phyloP scores from a whole-genome alignment of 1,284 basidiomycete species.

The Fomitopsis pinicola region DNA sequence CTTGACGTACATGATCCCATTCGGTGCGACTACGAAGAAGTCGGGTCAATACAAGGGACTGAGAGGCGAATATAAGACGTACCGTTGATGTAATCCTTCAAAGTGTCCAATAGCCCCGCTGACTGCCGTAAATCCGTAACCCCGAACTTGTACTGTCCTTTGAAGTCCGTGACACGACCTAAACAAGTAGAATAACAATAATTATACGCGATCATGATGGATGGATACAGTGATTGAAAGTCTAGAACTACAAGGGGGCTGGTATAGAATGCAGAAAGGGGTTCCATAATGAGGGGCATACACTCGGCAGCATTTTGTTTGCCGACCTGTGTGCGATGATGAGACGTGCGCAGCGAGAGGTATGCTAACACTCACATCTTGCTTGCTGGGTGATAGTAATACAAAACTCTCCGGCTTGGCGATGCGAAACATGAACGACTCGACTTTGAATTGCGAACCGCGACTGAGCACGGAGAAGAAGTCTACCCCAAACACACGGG shows the following conservation, averaged over 20 bases:
- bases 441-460: slow-evolving; percentile 97
- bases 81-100: slow-evolving; percentile 78
- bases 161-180: slow-evolving; percentile 82
- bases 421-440: slow-evolving; percentile 96
- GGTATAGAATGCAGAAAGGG: slow-evolving; percentile 88
- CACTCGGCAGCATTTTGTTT: slow-evolving; percentile 95
- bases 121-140: slow-evolving; percentile 74
- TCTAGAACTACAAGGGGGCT: slow-evolving; percentile 91
- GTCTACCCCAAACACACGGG: slow-evolving; percentile 95
- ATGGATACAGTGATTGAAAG: slow-evolving; percentile 95
- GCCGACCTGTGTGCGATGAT: slow-evolving; percentile 63
- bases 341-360: slow-evolving; percentile 3
- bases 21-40: slow-evolving; percentile 73
- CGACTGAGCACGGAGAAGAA: slow-evolving; percentile 94
- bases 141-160: slow-evolving; percentile 87
- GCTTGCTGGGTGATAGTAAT: slow-evolving; percentile 80
- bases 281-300: slow-evolving; percentile 93
- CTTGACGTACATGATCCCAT: slow-evolving; percentile 94
- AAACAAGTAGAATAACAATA: slow-evolving; percentile 97
- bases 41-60: not conserved
- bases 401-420: slow-evolving; percentile 96
- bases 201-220: slow-evolving; percentile 98
- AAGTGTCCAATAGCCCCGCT: slow-evolving; percentile 60
- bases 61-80: slow-evolving; percentile 1
- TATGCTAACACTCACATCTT: slow-evolving; percentile 54